Evolutionary conservation across 2,329 filamentous ascomycete species (phyloP).

Genomic region (Aureobasidium sp.): DNA sequence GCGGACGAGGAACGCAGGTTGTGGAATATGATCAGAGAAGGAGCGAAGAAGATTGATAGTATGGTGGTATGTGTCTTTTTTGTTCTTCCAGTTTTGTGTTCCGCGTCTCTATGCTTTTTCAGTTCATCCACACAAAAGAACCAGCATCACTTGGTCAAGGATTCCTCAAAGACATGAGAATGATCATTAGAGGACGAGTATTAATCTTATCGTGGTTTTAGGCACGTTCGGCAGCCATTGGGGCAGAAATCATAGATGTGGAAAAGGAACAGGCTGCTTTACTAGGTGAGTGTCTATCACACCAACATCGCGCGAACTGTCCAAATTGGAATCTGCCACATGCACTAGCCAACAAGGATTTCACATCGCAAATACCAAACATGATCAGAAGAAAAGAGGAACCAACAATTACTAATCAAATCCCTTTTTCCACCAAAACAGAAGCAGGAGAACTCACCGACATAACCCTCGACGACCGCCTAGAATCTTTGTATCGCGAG

Average conservation of each 20-base stretch:
- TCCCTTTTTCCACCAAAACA: slow-evolving; percentile 11
- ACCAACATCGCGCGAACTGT: neutral
- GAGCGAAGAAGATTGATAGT: slow-evolving; percentile 39
- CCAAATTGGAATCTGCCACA: neutral
- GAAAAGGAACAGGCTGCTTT: slow-evolving; percentile 30
- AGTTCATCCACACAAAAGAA: too few species aligned
- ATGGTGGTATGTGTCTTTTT: slow-evolving; percentile 36
- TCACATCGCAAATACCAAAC: too few species aligned
- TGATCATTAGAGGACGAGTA: neutral
- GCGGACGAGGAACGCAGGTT: slow-evolving; percentile 44
- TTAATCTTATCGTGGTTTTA: neutral
- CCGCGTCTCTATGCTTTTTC: neutral
- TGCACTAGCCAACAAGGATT: too few species aligned
- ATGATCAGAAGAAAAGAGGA: too few species aligned
- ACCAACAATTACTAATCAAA: slow-evolving; percentile 13
- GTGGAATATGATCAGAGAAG: slow-evolving; percentile 42
- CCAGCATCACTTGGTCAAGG: neutral
- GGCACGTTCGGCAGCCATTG: slow-evolving; percentile 26
- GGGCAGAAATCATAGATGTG: slow-evolving; percentile 30
- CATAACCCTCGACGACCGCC: slow-evolving; percentile 37
- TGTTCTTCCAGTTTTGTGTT: neutral
- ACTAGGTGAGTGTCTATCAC: slow-evolving; percentile 16
- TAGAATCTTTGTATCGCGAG: slow-evolving; percentile 41
- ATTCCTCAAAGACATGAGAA: neutral
- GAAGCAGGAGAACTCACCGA: slow-evolving; percentile 25